A percentile compares a stretch with the other conserved stretches of the same genome.
phyloP scores from a whole-genome alignment of 2,329 filamentous ascomycete genomes.

The Sarocladium oryzae region DNA sequence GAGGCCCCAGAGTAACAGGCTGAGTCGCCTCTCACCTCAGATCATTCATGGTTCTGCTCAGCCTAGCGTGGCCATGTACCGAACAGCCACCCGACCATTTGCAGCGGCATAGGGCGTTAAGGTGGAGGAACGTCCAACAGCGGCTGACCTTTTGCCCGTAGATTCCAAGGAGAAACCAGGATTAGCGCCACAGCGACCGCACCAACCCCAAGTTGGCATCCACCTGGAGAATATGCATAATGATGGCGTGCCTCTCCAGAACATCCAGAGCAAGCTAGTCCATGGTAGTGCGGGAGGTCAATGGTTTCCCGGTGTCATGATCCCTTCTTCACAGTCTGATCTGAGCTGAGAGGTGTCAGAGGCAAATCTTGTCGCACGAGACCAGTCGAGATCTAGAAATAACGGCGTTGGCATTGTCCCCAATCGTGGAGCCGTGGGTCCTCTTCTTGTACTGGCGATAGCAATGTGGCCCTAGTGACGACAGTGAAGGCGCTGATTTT shows the following conservation, averaged over 20 bases:
- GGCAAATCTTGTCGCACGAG: neutral
- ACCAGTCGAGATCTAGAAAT: neutral
- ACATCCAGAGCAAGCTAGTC: too few species aligned
- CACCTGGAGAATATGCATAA: slow-evolving; percentile 2
- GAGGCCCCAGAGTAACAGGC: too few species aligned
- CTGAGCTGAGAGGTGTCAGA: too few species aligned
- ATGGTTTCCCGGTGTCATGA: neutral
- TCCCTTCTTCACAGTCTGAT: too few species aligned
- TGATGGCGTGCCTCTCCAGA: neutral
- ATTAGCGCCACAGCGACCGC: slow-evolving; percentile 1
- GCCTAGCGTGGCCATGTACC: neutral
- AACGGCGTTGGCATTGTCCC: neutral
- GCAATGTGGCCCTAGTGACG: too few species aligned
- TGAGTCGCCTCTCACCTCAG: neutral
- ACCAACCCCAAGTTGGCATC: neutral
- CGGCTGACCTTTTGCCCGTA: neutral
- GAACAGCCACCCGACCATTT: neutral
- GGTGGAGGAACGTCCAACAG: neutral
- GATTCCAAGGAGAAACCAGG: neutral
- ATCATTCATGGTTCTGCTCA: neutral
- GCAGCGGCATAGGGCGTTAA: neutral
- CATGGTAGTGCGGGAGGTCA: too few species aligned
- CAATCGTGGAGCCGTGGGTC: too few species aligned
- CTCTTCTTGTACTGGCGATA: too few species aligned
- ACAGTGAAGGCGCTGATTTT: neutral